Conservation (phyloP, 305 asterid genomes). For the Fraxinus dipetala region DNA sequence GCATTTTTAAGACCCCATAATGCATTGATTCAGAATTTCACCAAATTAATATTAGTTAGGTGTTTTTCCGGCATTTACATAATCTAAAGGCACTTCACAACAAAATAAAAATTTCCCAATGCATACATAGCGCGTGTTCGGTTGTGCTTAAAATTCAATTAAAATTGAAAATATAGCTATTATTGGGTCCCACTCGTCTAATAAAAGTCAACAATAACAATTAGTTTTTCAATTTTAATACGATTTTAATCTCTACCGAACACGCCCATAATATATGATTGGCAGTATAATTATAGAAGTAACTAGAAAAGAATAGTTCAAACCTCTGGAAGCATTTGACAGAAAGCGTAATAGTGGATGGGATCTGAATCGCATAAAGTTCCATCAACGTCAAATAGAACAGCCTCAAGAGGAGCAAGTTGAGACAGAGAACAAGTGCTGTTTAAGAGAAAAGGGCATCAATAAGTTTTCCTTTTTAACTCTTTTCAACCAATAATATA, state of each 20-base stretch:
- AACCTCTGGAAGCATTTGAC: constrained; percentile 88
- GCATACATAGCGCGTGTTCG: too few relatives aligned
- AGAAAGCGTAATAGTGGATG: constrained; percentile 66
- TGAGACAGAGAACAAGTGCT: constrained; percentile 51
- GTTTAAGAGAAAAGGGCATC: constrained; percentile 35
- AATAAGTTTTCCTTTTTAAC: constrained; percentile 1
- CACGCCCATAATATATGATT: not conserved
- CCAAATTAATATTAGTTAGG: not conserved
- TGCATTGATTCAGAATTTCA: not conserved
- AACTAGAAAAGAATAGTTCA: constrained; percentile 1
- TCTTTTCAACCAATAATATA: constrained; percentile 10
- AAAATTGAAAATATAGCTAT: too few relatives aligned
- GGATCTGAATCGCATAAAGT: constrained; percentile 93
- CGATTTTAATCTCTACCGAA: too few relatives aligned
- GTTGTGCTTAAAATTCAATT: too few relatives aligned
- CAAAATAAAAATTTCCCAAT: not conserved
- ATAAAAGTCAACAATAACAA: too few relatives aligned
- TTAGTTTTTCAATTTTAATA: too few relatives aligned
- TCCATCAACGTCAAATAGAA: constrained; percentile 85
- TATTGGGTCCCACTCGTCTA: too few relatives aligned
- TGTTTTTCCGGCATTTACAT: not conserved
- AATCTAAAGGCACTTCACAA: not conserved
- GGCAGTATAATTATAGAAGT: not conserved
- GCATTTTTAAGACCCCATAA: constrained; percentile 8
- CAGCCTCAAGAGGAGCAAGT: constrained; percentile 86